Base-by-base conservation (phyloP, 805 yeast species). In the Myxozyma lipomycoides region DNA sequence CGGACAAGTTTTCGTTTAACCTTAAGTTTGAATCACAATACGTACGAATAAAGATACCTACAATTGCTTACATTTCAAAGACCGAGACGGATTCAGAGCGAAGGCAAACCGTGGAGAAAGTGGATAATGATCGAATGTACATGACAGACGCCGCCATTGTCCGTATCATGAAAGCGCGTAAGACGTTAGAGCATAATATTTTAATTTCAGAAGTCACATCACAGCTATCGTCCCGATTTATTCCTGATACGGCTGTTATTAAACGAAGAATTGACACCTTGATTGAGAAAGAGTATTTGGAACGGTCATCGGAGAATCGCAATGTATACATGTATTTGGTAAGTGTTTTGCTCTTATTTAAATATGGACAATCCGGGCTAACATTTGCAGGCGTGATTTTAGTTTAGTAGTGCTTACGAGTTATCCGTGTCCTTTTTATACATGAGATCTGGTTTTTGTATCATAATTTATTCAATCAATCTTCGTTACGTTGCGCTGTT, bases 91-190 rank as follows among this genome's bases (percentile, higher is more conserved):
- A 79, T 34, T 68, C 70, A 15, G 86, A 82, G 58, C 67, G 76
- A 9, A 58, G 61, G 36, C 57, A 59, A 46, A 83, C 86, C 0
- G 69, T 81, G 64, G 74, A 74, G n/a, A 69, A 73, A 34, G 72
- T 87, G 26, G 75, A 76, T 36, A 83, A 78, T 58, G 80, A 87
- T 3, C 73, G 95, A 50, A 74, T 79, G 51, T 74, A 75, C 48
- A 86, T 83, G 61, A 72, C 84, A 2, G 93, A 86, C 63, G 95
- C 96, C 1, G 93, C 95, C 0, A 77, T 89, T 49, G 95, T 89
- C 3, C 74, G 96, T 45, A 79, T 83, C n/a, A 82, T 89, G 91
- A 89, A 89, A 42, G 76, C 86, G 1, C 71, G 89, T 30, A 83
- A 81, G 59, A 67, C 73, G 0, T 59, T 83, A 48, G 71, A 66